Percentiles rank a stretch among this genome's conserved stretches.
Evolutionary conservation across 345 rosid genomes (phyloP).

Genomic region (Populus davidiana): DNA sequence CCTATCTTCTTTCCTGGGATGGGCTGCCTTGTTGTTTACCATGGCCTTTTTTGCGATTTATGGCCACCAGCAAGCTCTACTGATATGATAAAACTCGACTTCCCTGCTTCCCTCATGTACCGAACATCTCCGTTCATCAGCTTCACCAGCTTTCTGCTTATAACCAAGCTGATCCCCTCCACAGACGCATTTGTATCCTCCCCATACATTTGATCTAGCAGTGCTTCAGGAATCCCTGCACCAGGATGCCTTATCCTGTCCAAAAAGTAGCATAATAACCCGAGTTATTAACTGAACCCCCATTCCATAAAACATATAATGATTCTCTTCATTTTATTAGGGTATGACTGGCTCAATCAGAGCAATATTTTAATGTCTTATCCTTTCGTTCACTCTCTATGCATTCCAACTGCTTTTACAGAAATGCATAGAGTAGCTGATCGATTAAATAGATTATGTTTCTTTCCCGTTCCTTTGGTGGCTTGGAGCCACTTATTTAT

Average conservation of each 20-base stretch:
- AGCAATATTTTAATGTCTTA: not conserved
- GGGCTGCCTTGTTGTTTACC: not conserved
- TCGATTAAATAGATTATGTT: not conserved
- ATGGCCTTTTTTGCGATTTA: not conserved
- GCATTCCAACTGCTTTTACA: not conserved
- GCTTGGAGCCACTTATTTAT: not conserved
- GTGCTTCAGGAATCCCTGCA: slow-evolving; percentile 58
- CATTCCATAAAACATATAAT: not conserved
- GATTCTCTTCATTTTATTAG: not conserved
- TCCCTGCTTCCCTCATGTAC: slow-evolving; percentile 81
- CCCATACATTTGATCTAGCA: slow-evolving; percentile 80
- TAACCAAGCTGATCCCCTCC: slow-evolving; percentile 67
- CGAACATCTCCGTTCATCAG: slow-evolving; percentile 90
- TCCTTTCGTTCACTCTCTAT: not conserved
- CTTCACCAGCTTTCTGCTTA: slow-evolving; percentile 73
- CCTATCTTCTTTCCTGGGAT: slow-evolving; percentile 1
- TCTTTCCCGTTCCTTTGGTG: not conserved
- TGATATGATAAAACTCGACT: slow-evolving; percentile 57
- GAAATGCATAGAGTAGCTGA: not conserved
- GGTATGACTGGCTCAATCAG: not conserved
- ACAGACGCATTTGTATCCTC: slow-evolving; percentile 56
- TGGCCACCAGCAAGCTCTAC: slow-evolving; percentile 70
- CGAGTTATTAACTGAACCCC: not conserved
- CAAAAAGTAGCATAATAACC: not conserved
- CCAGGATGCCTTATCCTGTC: slow-evolving; percentile 66